A percentile compares a stretch with the other conserved stretches of the same genome.
Evolutionary conservation across 2,329 filamentous ascomycete species (phyloP).

Genomic region (Botrytis galanthina): DNA sequence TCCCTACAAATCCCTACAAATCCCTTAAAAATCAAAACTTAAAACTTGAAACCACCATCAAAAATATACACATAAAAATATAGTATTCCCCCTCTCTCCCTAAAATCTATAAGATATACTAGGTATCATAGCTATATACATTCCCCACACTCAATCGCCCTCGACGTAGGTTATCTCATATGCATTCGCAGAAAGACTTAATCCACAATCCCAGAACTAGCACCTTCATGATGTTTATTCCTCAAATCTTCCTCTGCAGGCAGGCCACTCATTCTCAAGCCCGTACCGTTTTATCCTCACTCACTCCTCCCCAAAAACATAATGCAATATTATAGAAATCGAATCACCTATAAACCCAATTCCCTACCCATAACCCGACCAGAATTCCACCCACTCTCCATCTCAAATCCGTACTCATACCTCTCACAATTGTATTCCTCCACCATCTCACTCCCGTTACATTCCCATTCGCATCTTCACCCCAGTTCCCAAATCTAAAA

Average conservation of each 20-base stretch:
- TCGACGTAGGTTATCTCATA: background rate
- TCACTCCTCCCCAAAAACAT: background rate
- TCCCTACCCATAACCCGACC: conserved; percentile 25
- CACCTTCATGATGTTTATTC: background rate
- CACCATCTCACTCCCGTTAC: background rate
- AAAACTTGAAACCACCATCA: background rate
- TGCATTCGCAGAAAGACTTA: background rate
- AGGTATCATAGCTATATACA: background rate
- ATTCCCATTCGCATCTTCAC: background rate
- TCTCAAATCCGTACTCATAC: conserved; percentile 17
- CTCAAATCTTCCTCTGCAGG: background rate
- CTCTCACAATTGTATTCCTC: background rate
- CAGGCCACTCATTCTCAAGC: background rate
- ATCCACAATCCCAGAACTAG: background rate
- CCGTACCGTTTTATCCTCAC: background rate
- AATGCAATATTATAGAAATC: background rate
- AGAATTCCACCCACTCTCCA: conserved; percentile 24
- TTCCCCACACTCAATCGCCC: background rate
- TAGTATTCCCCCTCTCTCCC: background rate
- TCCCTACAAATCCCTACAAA: background rate
- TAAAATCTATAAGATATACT: background rate
- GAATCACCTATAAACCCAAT: conserved; percentile 25
- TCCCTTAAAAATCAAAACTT: no score
- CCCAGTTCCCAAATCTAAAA: conserved; percentile 28
- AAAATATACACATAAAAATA: background rate